Conservation (phyloP, 371 early-diverging fungal species). For the Mortierella sp. region DNA sequence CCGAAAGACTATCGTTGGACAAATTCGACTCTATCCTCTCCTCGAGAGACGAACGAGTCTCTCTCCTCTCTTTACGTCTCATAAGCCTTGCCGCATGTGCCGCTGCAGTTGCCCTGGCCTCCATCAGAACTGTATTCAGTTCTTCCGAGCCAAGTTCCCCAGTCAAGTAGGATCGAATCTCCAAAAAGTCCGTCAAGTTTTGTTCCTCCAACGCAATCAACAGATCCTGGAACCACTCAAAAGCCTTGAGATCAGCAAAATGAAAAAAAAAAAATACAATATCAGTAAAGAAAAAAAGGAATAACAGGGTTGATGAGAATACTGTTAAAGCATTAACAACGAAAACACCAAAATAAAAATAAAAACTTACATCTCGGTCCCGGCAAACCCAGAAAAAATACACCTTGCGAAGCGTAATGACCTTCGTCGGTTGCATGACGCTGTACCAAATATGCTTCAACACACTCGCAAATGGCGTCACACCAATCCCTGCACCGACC, state of each 20-base stretch:
- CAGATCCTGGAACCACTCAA: conserved; percentile 80
- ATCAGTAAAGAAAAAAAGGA: background rate
- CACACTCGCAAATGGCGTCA: conserved; percentile 79
- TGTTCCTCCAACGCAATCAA: conserved; percentile 68
- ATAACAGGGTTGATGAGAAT: background rate
- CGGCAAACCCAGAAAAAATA: conserved; percentile 80
- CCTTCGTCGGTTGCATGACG: conserved; percentile 55
- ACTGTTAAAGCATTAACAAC: background rate
- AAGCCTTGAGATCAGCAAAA: conserved; percentile 55
- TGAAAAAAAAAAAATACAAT: background rate
- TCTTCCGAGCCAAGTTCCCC: conserved; percentile 60
- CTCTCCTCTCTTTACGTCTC: conserved; percentile 1
- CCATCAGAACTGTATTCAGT: conserved; percentile 39
- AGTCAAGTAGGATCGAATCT: conserved; percentile 76
- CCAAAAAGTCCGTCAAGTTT: conserved; percentile 60
- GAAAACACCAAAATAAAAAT: background rate
- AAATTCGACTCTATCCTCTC: background rate
- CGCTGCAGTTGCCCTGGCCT: conserved; percentile 35
- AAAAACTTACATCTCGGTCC: conserved; percentile 59
- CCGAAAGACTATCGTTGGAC: background rate
- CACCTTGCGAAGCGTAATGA: conserved; percentile 59
- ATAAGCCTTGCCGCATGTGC: conserved; percentile 26
- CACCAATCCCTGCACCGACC: conserved; percentile 86
- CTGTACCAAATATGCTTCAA: conserved; percentile 74
- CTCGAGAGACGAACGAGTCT: background rate